These are phyloP conservation scores for Plantago ovata DNA, from an alignment of 257 asterid species.

Conservation along the genomic window DNA sequence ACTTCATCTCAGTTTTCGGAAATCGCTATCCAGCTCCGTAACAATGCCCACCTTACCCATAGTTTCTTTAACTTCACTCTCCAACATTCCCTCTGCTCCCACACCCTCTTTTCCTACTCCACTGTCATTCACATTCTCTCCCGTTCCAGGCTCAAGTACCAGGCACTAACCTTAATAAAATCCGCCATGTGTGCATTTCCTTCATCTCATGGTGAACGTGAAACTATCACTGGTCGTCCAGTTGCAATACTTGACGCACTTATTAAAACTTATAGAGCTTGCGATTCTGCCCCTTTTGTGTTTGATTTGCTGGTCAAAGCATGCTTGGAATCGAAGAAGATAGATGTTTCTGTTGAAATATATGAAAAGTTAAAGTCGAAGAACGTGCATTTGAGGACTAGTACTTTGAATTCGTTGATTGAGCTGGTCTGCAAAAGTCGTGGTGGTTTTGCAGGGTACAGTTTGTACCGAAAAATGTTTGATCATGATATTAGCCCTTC, in stretches of 20 bases:
- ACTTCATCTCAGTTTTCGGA: constrained; percentile 61
- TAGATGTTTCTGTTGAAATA: constrained; percentile 48
- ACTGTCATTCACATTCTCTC: constrained; percentile 67
- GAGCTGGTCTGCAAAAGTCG: constrained; percentile 55
- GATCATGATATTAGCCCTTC: constrained; percentile 25
- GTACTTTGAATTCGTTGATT: constrained; percentile 57
- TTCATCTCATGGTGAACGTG: constrained; percentile 13
- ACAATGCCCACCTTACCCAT: constrained; percentile 61
- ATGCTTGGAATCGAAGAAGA: constrained; percentile 65
- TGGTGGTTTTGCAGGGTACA: constrained; percentile 60
- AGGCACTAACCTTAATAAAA: constrained; percentile 50
- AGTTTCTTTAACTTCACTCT: constrained; percentile 69
- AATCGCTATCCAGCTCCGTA: constrained; percentile 56
- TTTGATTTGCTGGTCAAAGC: constrained; percentile 68
- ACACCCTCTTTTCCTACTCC: constrained; percentile 62
- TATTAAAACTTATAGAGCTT: constrained; percentile 53
- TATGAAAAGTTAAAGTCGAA: constrained; percentile 55
- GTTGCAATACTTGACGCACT: constrained; percentile 49
- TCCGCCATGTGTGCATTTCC: constrained; percentile 58
- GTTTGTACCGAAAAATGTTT: constrained; percentile 54
- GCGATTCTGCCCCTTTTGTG: constrained; percentile 92
- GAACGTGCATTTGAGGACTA: constrained; percentile 36
- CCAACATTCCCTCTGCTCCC: constrained; percentile 59
- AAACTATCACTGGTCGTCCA: constrained; percentile 14
- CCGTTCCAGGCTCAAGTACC: constrained; percentile 56